phyloP scores from a whole-genome alignment of 441 rosid genomes.

The Gossypium trilobum region DNA sequence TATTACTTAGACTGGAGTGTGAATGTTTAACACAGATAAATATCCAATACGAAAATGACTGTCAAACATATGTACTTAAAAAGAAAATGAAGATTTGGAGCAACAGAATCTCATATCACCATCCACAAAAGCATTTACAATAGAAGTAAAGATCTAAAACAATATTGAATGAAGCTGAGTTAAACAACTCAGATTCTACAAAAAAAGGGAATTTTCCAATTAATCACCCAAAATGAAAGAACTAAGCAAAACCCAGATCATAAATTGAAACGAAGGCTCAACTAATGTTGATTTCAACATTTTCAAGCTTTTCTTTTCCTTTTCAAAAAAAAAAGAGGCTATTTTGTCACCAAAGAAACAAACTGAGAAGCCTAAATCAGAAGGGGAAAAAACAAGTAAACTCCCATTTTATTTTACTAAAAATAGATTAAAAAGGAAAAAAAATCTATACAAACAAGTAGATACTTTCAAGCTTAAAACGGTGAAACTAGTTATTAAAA shows the following conservation, averaged over 20 bases:
- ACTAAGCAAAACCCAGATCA: slow-evolving; percentile 12
- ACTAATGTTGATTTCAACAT: slow-evolving; percentile 11
- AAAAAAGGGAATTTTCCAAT: background rate
- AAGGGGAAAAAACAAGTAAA: too few relatives aligned
- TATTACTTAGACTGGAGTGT: background rate
- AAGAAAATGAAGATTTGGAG: background rate
- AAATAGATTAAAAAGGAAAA: too few relatives aligned
- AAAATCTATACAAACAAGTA: background rate
- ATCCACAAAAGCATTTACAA: background rate
- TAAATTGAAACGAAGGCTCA: background rate
- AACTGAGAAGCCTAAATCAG: background rate
- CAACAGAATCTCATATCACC: background rate
- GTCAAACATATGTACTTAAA: background rate
- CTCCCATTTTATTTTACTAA: too few relatives aligned
- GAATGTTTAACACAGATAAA: background rate
- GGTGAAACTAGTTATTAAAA: background rate
- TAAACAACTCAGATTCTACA: background rate
- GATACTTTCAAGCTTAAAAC: background rate
- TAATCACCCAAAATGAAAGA: slow-evolving; percentile 1
- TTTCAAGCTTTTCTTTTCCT: background rate
- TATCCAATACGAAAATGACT: background rate
- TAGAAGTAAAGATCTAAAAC: background rate
- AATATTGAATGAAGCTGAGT: background rate
- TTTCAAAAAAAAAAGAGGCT: background rate
- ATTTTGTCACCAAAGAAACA: background rate